phyloP scores from a whole-genome alignment of 148 eudicot genomes.

The Gaultheria prostrata region DNA sequence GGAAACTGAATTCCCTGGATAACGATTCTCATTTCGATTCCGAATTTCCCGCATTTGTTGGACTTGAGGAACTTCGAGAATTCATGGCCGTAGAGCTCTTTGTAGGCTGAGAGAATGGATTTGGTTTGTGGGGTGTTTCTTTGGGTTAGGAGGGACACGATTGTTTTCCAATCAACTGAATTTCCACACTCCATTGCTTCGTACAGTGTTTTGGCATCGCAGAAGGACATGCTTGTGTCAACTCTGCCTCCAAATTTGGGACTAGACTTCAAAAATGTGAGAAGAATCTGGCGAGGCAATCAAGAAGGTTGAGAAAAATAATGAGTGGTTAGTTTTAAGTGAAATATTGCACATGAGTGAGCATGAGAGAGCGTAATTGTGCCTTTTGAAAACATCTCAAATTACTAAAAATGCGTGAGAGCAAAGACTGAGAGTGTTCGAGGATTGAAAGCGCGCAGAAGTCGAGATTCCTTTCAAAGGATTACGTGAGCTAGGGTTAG shows the following conservation, averaged over 20 bases:
- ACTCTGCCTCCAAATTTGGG: conserved; percentile 16
- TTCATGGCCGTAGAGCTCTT: conserved; percentile 10
- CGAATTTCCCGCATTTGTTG: conserved; percentile 16
- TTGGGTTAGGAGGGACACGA: conserved; percentile 12
- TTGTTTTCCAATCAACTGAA: conserved; percentile 17
- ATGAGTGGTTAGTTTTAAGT: neutral
- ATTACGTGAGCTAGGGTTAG: neutral
- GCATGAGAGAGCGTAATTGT: neutral
- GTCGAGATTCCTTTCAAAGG: neutral
- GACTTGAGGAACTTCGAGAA: conserved; percentile 17
- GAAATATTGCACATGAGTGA: neutral
- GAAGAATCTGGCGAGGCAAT: neutral
- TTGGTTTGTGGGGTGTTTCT: conserved; percentile 2
- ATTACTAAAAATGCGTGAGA: neutral
- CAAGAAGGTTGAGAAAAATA: neutral
- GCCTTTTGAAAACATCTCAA: neutral
- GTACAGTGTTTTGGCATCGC: conserved; percentile 16
- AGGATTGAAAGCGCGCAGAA: neutral
- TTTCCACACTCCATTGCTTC: conserved; percentile 16
- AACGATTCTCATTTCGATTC: neutral
- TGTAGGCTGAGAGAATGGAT: conserved; percentile 4
- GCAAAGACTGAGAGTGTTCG: neutral
- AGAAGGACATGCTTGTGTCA: conserved; percentile 18
- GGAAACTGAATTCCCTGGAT: conserved; percentile 9
- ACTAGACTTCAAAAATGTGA: neutral